These are phyloP conservation scores for Thelonectria discophora DNA, from an alignment of 2,329 filamentous ascomycete species.

Conservation along the genomic window DNA sequence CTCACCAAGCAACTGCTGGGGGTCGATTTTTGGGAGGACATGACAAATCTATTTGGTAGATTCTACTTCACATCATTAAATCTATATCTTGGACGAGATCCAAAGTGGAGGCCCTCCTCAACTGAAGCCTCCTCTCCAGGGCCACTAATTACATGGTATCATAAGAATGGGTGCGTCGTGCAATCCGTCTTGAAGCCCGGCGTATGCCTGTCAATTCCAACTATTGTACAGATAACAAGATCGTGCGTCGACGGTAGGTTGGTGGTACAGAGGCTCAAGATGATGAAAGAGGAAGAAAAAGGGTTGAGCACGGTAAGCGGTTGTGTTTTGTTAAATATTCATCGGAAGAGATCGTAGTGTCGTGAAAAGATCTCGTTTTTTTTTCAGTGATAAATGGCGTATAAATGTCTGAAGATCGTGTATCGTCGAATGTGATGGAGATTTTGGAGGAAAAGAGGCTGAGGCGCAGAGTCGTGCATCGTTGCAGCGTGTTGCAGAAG, in stretches of 20 bases:
- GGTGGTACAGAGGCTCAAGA: slow-evolving; percentile 29
- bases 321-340: slow-evolving; percentile 17
- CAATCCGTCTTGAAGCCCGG: slow-evolving; percentile 26
- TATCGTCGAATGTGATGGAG: slow-evolving; percentile 30
- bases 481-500: slow-evolving; percentile 15
- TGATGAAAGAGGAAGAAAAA: slow-evolving; percentile 1
- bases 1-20: not conserved
- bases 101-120: slow-evolving; percentile 17
- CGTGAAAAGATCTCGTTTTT: slow-evolving; percentile 25
- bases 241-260: slow-evolving; percentile 24
- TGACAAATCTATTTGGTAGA: slow-evolving; percentile 25
- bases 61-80: slow-evolving; percentile 35
- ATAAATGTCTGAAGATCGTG: slow-evolving; percentile 34
- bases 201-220: slow-evolving; percentile 29
- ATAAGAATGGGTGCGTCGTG: slow-evolving; percentile 36
- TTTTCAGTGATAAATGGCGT: slow-evolving; percentile 9
- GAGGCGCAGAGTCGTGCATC: slow-evolving; percentile 8
- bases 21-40: slow-evolving; percentile 2
- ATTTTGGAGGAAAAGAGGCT: slow-evolving; percentile 4
- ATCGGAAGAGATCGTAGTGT: slow-evolving; percentile 32
- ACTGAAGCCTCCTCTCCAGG: slow-evolving; percentile 20
- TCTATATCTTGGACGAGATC: slow-evolving; percentile 29
- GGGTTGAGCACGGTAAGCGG: slow-evolving; percentile 9
- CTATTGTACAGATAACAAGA: slow-evolving; percentile 35
- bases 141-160: slow-evolving; percentile 39